Conservation (phyloP, 2,329 filamentous ascomycete genomes). For the Fusarium bactridioides region DNA sequence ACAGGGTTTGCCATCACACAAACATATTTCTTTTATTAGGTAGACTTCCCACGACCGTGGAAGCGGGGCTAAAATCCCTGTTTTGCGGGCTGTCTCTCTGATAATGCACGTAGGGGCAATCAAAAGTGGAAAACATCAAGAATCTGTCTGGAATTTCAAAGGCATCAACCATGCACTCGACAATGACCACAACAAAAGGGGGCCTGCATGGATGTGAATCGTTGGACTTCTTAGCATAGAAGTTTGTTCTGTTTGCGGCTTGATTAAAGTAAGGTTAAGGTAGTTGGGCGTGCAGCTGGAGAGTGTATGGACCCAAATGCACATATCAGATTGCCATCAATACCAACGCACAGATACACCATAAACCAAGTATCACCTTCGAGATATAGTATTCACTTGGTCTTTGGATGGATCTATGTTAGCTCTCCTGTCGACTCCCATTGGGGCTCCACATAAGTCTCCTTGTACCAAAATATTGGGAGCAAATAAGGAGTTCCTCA, state of each 20-base stretch:
- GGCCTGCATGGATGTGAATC: no score
- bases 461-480: accelerated
- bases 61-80: neutral
- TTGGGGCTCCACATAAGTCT: neutral
- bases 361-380: neutral
- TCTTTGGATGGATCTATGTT: accelerated
- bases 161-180: neutral
- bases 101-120: neutral
- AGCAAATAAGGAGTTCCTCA: neutral
- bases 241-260: accelerated
- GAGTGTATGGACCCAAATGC: no score
- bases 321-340: neutral
- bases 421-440: accelerated
- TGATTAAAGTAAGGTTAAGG: accelerated
- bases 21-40: neutral
- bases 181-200: neutral
- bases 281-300: accelerated
- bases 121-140: neutral
- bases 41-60: no score
- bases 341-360: neutral
- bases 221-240: accelerated
- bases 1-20: neutral
- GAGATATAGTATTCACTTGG: neutral
- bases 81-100: no score
- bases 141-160: neutral